Percentiles rank a stretch among this genome's conserved stretches.
Evolutionary conservation across 768 basidiomycete species (phyloP).

Genomic region (Coprinopsis marcescibilis): DNA sequence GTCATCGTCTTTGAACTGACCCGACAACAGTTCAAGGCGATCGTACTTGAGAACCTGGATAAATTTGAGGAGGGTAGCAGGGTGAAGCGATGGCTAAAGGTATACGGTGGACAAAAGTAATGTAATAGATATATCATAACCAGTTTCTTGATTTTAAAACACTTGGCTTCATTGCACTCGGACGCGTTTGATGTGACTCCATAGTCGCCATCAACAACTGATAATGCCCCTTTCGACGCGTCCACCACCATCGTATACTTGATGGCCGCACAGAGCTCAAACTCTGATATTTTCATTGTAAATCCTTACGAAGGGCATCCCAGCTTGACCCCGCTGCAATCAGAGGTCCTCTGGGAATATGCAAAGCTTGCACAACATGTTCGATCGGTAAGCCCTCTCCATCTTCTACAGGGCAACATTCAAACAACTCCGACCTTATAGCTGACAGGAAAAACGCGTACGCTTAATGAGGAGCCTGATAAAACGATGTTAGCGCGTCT

Average conservation of each 20-base stretch:
- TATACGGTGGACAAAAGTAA: too few species aligned
- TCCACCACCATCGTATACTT: too few species aligned
- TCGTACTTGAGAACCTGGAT: too few species aligned
- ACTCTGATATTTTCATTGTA: conserved; percentile 38
- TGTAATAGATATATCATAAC: too few species aligned
- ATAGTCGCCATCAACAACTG: background rate
- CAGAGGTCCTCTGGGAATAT: conserved; percentile 89
- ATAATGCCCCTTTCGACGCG: background rate
- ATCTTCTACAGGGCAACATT: background rate
- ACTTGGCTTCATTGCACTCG: too few species aligned
- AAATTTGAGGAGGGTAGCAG: too few species aligned
- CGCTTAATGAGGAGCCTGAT: conserved; percentile 72
- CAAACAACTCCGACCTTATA: conserved; percentile 20
- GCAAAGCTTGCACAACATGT: conserved; percentile 80
- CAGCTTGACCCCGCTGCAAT: conserved; percentile 59
- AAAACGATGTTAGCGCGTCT: conserved; percentile 69
- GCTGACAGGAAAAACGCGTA: conserved; percentile 64
- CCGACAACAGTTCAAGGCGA: too few species aligned
- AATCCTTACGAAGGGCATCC: conserved; percentile 77
- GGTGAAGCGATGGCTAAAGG: too few species aligned
- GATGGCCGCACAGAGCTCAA: conserved; percentile 6
- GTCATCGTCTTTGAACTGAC: too few species aligned
- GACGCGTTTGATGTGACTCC: too few species aligned
- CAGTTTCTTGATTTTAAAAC: too few species aligned
- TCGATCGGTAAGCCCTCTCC: conserved; percentile 51